Conservation (phyloP, 108 stramenopile species). For the Seminavis robusta region DNA sequence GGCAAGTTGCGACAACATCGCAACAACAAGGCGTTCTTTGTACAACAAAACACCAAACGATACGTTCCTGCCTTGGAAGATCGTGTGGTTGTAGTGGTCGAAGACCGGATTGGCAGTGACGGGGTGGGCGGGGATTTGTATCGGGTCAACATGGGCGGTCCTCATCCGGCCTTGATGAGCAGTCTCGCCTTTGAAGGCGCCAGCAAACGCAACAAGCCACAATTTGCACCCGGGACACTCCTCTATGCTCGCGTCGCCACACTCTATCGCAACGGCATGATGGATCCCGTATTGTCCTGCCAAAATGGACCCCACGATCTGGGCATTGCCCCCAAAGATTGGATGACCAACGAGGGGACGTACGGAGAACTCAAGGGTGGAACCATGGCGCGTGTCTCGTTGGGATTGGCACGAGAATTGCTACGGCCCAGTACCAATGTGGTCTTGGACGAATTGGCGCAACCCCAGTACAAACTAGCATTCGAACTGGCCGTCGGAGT, state of each 20-base stretch:
- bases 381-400: constrained; percentile 46
- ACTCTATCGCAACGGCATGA: constrained; percentile 20
- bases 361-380: constrained; percentile 78
- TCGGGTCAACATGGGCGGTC: constrained; percentile 71
- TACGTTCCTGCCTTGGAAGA: constrained; percentile 58
- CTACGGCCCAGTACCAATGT: constrained; percentile 55
- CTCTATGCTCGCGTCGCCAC: constrained; percentile 64
- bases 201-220: constrained; percentile 80
- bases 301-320: constrained; percentile 59
- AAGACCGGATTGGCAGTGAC: constrained; percentile 69
- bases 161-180: constrained; percentile 58
- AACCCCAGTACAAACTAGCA: constrained; percentile 22
- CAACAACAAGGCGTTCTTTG: constrained; percentile 23
- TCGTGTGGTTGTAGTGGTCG: constrained; percentile 77
- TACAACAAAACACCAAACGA: constrained; percentile 32
- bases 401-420: constrained; percentile 73
- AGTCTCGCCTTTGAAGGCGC: constrained; percentile 77
- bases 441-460: constrained; percentile 51
- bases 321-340: constrained; percentile 70
- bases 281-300: constrained; percentile 73
- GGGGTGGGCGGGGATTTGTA: constrained; percentile 68
- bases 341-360: constrained; percentile 83
- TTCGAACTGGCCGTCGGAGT: constrained; percentile 82
- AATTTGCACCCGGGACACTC: constrained; percentile 55
- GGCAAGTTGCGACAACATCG: constrained; percentile 16